These are phyloP conservation scores for Pseudogymnoascus sp. DNA, from an alignment of 2,329 filamentous ascomycete genomes.

Conservation along the genomic window DNA sequence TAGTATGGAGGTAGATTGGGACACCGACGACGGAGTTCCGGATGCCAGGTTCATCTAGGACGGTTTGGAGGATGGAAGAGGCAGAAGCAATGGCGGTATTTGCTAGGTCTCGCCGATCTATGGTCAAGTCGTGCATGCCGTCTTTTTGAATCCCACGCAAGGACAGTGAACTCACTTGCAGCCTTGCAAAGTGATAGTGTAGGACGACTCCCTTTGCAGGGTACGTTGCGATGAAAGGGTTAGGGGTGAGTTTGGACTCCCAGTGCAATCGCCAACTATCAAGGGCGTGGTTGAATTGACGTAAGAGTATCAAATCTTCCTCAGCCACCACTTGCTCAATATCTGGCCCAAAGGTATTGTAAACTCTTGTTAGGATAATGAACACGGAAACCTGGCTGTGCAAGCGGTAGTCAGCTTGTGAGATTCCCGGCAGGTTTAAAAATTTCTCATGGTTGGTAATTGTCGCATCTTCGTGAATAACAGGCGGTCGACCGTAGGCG, in stretches of 20 bases:
- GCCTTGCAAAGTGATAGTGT: constrained; percentile 28
- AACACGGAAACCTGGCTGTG: constrained; percentile 52
- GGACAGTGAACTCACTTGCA: constrained; percentile 30
- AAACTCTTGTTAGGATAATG: constrained; percentile 50
- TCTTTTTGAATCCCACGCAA: constrained; percentile 18
- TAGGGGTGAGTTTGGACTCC: constrained; percentile 23
- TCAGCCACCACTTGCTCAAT: constrained; percentile 40
- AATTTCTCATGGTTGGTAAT: constrained; percentile 50
- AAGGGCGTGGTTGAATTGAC: constrained; percentile 31
- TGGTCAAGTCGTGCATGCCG: constrained; percentile 12
- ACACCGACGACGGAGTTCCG: constrained; percentile 27
- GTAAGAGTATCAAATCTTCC: constrained; percentile 25
- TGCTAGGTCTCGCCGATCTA: constrained; percentile 16
- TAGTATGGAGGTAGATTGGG: constrained; percentile 31
- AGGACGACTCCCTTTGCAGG: constrained; percentile 23
- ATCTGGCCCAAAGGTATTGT: constrained; percentile 49
- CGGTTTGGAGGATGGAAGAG: constrained; percentile 25
- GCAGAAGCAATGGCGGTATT: constrained; percentile 20
- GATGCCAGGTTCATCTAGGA: constrained; percentile 29
- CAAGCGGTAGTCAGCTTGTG: constrained; percentile 45
- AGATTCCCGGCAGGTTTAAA: constrained; percentile 40
- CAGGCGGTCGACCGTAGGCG: constrained; percentile 52
- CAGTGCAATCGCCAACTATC: constrained; percentile 31
- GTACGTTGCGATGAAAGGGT: constrained; percentile 17
- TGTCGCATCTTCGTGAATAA: constrained; percentile 48